Conservation (phyloP, 2,329 filamentous ascomycete species). For the Didymella glomerata region DNA sequence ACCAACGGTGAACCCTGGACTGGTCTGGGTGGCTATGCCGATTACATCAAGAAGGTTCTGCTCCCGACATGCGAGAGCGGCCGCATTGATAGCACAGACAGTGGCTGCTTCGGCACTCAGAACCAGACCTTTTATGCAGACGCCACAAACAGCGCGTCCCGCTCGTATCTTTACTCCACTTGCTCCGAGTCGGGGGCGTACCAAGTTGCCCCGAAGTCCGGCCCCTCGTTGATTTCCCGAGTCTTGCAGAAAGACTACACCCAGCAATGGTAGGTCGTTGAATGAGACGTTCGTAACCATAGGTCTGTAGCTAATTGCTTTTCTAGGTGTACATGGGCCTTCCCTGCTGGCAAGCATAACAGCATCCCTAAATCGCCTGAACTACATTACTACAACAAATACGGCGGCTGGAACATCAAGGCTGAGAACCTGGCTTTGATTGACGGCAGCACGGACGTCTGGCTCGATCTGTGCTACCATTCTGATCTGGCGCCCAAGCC, state of each 20-base stretch:
- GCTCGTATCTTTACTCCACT: constrained; percentile 62
- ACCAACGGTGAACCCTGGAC: constrained; percentile 61
- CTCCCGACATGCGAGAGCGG: constrained; percentile 55
- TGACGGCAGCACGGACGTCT: constrained; percentile 62
- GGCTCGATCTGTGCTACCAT: constrained; percentile 63
- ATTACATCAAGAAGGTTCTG: constrained; percentile 59
- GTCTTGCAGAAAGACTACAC: constrained; percentile 60
- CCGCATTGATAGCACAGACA: constrained; percentile 53
- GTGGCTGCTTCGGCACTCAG: constrained; percentile 57
- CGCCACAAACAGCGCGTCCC: constrained; percentile 50
- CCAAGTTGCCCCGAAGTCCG: constrained; percentile 56
- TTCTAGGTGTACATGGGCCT: constrained; percentile 58
- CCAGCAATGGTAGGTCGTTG: constrained; percentile 59
- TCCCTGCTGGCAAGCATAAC: constrained; percentile 58
- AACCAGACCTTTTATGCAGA: constrained; percentile 57
- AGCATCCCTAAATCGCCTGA: constrained; percentile 56
- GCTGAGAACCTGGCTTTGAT: constrained; percentile 61
- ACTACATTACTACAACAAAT: constrained; percentile 55
- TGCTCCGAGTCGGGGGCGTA: constrained; percentile 61
- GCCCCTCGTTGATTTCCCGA: constrained; percentile 59
- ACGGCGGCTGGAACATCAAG: constrained; percentile 58
- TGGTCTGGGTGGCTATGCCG: constrained; percentile 61
- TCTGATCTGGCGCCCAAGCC: constrained; percentile 53
- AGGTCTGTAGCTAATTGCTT: background rate
- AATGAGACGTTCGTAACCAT: background rate